Evolutionary conservation across 2,329 filamentous ascomycete species (phyloP).

Genomic region (Neofusicoccum umdonicola): DNA sequence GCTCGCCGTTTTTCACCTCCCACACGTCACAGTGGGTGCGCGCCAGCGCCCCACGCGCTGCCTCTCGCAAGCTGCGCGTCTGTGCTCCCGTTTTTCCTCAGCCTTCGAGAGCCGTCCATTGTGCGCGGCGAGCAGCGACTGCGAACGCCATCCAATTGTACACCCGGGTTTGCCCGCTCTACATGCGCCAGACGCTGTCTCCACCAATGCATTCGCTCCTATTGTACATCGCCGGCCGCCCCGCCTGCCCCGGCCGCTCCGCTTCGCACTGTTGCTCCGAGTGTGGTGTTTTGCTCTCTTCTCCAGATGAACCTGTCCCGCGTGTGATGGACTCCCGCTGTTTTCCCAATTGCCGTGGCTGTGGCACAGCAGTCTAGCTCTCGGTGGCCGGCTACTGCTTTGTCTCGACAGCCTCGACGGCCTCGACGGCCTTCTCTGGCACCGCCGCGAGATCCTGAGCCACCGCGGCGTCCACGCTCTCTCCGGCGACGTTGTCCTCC

Average conservation of each 20-base stretch:
- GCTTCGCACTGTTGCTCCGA: not conserved
- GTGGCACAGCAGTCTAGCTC: not conserved
- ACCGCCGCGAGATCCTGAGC: slow-evolving; percentile 1
- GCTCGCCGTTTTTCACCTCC: not conserved
- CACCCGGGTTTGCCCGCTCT: slow-evolving; percentile 12
- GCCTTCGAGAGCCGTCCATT: not conserved
- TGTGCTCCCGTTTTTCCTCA: not conserved
- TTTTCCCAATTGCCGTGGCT: not conserved
- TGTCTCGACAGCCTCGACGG: slow-evolving; percentile 20
- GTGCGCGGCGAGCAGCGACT: not conserved
- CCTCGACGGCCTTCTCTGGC: slow-evolving; percentile 7
- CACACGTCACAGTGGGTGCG: not conserved
- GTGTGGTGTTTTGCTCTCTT: not conserved
- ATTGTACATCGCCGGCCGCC: not conserved
- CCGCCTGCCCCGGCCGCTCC: not conserved
- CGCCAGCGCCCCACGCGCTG: not conserved
- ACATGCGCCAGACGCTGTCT: not conserved
- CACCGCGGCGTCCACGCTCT: slow-evolving; percentile 11
- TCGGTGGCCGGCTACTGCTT: slow-evolving; percentile 33
- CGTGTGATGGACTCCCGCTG: slow-evolving; percentile 34
- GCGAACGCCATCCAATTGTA: not conserved
- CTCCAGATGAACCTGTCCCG: slow-evolving; percentile 33
- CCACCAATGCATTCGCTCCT: not conserved
- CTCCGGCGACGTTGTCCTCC: slow-evolving; percentile 42
- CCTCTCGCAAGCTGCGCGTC: not conserved